Percentiles rank a stretch among this genome's conserved stretches.
phyloP scores from a whole-genome alignment of 2,329 filamentous ascomycete genomes.

The Epichloe festucae region DNA sequence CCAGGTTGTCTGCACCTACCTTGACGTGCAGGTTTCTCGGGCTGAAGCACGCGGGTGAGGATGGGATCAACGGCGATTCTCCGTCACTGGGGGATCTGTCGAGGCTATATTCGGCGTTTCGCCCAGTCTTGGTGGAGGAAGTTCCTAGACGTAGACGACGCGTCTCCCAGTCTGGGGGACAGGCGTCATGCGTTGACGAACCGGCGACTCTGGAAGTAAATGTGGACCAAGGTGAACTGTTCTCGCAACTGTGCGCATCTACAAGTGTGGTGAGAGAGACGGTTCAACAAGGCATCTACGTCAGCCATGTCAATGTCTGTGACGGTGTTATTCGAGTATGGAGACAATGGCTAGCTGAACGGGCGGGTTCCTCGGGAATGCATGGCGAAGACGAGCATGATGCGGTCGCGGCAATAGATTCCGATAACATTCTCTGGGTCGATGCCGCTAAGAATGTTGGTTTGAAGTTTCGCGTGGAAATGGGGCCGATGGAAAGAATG shows the following conservation, averaged over 20 bases:
- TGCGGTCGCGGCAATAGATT: not conserved
- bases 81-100: slow-evolving; percentile 28
- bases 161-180: not conserved
- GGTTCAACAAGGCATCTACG: slow-evolving; percentile 46
- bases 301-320: slow-evolving; percentile 51
- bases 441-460: slow-evolving; percentile 51
- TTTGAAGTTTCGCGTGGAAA: slow-evolving; percentile 48
- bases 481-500: slow-evolving; percentile 22
- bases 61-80: slow-evolving; percentile 1
- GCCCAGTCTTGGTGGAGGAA: slow-evolving; percentile 46
- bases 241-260: slow-evolving; percentile 59
- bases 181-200: slow-evolving; percentile 18
- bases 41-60: slow-evolving; percentile 26
- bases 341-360: slow-evolving; percentile 53
- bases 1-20: slow-evolving; percentile 54
- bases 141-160: slow-evolving; percentile 8
- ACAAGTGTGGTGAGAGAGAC: slow-evolving; percentile 57
- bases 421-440: slow-evolving; percentile 49
- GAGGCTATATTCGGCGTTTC: slow-evolving; percentile 57
- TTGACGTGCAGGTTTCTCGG: slow-evolving; percentile 53
- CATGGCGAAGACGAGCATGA: not conserved
- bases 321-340: slow-evolving; percentile 60
- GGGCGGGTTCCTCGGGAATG: slow-evolving; percentile 11
- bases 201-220: slow-evolving; percentile 45
- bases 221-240: slow-evolving; percentile 57